Base-by-base conservation (phyloP, 352 stramenopile genomes). In the Saprolegnia diclina region DNA sequence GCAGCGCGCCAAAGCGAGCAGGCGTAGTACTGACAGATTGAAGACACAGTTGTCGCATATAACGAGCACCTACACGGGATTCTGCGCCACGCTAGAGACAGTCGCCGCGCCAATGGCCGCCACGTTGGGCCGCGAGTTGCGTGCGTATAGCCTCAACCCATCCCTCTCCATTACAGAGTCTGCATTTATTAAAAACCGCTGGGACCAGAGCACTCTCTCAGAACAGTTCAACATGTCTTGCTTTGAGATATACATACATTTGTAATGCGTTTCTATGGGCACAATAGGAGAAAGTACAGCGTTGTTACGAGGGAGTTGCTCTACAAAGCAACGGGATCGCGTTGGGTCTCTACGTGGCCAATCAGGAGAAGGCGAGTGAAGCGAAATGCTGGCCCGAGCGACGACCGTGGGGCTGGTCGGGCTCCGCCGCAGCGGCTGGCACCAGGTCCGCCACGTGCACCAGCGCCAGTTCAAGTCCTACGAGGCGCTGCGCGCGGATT, bases 401-500 rank as follows among this genome's bases (percentile, higher is more conserved):
- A 48, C 11, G 42, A 48, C 18, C 13, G 18, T 48, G 42, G 18
- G 11, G 42, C 18, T n/a, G 42, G 18, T 35, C 29, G 42, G 18
- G 42, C 57, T 11, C 5, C 45, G 35, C 1, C 9, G 35, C 40
- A 21, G 40, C n/a, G 11, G 6, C 1, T 65, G 6, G 45, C n/a
- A 21, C 22, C 19, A 35, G 13, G 26, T n/a, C 45, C 26, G 57
- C 45, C 37, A 13, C 45, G 19, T 52, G n/a, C 57, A 65, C 22
- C 26, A 65, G n/a, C 6, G 16, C 22, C 62, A 68, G 32, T 35
- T 32, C 9, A 11, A 68, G 32, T 56, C 66, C 0, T 74, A 90
- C 38, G 82, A 85, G 65, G 56, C 75, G 5, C 66, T 92, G 3
- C 88, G 87, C 75, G 61, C 55, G 7, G 81, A 93, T 35, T 93